These are phyloP conservation scores for Hyaloscypha variabilis DNA, from an alignment of 495 filamentous ascomycete genomes.

Conservation along the genomic window DNA sequence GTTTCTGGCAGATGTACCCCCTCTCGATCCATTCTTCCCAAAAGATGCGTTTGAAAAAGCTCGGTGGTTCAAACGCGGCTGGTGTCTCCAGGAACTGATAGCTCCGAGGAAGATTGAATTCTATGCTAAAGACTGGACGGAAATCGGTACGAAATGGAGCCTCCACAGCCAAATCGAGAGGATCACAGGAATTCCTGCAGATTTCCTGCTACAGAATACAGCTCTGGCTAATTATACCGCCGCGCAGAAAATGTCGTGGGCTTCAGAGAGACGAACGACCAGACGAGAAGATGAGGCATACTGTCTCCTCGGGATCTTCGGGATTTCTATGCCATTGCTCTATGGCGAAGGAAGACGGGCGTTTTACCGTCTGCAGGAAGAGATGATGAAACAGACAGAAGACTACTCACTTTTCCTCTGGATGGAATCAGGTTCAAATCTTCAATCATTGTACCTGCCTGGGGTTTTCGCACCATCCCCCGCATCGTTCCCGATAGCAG, in stretches of 20 bases:
- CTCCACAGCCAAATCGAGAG: not conserved
- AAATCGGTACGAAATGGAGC: not conserved
- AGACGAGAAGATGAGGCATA: constrained; percentile 36
- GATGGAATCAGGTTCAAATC: too few relatives aligned
- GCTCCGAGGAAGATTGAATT: constrained; percentile 36
- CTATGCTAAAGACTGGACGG: constrained; percentile 15
- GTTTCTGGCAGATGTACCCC: constrained; percentile 9
- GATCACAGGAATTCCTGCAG: constrained; percentile 19
- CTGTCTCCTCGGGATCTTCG: constrained; percentile 34
- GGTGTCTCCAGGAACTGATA: constrained; percentile 45
- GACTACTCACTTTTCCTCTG: too few relatives aligned
- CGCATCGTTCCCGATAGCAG: too few relatives aligned
- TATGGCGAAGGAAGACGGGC: constrained; percentile 32
- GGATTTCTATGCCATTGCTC: constrained; percentile 34
- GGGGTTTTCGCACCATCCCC: too few relatives aligned
- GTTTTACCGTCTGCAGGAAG: constrained; percentile 17
- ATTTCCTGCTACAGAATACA: constrained; percentile 16
- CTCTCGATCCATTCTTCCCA: not conserved
- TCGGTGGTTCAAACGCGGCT: constrained; percentile 41
- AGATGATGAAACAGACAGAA: too few relatives aligned
- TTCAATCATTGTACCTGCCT: too few relatives aligned
- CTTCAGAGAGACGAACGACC: constrained; percentile 30
- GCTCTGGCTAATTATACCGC: constrained; percentile 16
- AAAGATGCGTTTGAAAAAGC: not conserved
- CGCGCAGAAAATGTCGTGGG: constrained; percentile 15